These are phyloP conservation scores for Venturia carpophila DNA, from an alignment of 2,329 filamentous ascomycete species.

Conservation along the genomic window DNA sequence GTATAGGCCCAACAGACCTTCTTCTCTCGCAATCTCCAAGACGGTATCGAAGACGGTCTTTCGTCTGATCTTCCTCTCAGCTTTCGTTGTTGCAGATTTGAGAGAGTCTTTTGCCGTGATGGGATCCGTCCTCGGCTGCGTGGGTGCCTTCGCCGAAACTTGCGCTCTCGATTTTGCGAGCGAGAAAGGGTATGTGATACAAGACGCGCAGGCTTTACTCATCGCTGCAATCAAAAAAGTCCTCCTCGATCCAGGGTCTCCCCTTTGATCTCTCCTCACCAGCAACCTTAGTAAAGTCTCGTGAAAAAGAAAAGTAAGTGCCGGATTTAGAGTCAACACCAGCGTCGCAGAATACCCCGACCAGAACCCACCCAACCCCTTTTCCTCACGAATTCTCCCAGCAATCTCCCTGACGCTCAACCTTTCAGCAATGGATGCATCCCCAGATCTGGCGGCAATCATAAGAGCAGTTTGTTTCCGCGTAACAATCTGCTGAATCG, in stretches of 20 bases:
- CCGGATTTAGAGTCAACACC: constrained; percentile 75
- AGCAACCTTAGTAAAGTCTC: constrained; percentile 57
- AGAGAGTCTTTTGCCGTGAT: constrained; percentile 14
- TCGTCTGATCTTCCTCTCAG: constrained; percentile 24
- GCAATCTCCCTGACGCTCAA: constrained; percentile 48
- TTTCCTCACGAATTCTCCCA: constrained; percentile 56
- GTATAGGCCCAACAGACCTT: constrained; percentile 65
- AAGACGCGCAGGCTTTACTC: constrained; percentile 70
- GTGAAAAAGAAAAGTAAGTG: constrained; percentile 78
- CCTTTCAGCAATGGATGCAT: constrained; percentile 23
- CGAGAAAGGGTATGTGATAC: constrained; percentile 76
- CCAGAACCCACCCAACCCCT: constrained; percentile 72
- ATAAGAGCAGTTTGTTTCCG: constrained; percentile 65
- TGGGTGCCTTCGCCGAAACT: constrained; percentile 39
- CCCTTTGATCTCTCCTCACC: constrained; percentile 46
- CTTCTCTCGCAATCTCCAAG: constrained; percentile 47
- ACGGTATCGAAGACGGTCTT: constrained; percentile 58
- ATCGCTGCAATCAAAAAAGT: constrained; percentile 64
- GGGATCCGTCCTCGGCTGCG: constrained; percentile 21
- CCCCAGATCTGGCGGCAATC: constrained; percentile 34
- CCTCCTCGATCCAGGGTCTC: constrained; percentile 45
- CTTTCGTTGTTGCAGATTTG: constrained; percentile 18
- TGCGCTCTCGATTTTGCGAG: constrained; percentile 77
- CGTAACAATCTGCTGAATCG: constrained; percentile 73
- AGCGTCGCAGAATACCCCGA: constrained; percentile 76